Base-by-base conservation (phyloP, 177 flowering plant genomes). In the Vitis hybrid region DNA sequence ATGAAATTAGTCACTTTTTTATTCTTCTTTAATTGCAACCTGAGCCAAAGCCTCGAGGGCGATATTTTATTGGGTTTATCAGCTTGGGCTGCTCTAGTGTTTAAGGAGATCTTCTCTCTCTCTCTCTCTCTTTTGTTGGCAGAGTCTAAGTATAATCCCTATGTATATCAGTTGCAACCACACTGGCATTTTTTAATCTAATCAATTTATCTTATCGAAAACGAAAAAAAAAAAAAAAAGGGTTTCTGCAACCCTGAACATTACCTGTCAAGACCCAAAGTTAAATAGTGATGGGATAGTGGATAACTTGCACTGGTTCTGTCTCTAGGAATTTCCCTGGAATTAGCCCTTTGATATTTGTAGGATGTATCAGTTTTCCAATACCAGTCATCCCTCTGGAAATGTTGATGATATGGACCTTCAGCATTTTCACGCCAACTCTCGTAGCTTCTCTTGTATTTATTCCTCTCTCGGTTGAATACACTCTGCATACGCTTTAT, bases 401-500 rank as follows among this genome's bases (percentile, higher is more conserved):
- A 80, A 62, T 80, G 76, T 39, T 82, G 85, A 83, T 87, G 86
- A 81, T 86, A 89, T 62, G 83, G 76, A 67, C 90, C 93, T 14
- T 76, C 77, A 56, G 71, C 89, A 81, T 81, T 72, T 77, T 91
- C 79, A 56, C 68, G 77, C 85, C 85, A 82, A 74, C 77, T 79
- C 70, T 82, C 85, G 60, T 77, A 82, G 69, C 74, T 48, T 60
- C 75, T 79, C 45, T 71, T 77, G 65, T 74, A 66, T 65, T 82
- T 82, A 70, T 73, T 77, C 70, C 85, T 75, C 76, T 91, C 99
- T 74, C 97, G 84, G 80, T 93, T 90, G 72, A 96, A 96, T 45
- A 93, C 93, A 80, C 90, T 96, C 75, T 96, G 99, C 99, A 96
- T 96, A 15, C 98, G 95, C 72, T 94, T 87, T 73, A 96, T 92